Evolutionary conservation across 495 filamentous ascomycete genomes (phyloP).

Genomic region (Penicillium fimorum): DNA sequence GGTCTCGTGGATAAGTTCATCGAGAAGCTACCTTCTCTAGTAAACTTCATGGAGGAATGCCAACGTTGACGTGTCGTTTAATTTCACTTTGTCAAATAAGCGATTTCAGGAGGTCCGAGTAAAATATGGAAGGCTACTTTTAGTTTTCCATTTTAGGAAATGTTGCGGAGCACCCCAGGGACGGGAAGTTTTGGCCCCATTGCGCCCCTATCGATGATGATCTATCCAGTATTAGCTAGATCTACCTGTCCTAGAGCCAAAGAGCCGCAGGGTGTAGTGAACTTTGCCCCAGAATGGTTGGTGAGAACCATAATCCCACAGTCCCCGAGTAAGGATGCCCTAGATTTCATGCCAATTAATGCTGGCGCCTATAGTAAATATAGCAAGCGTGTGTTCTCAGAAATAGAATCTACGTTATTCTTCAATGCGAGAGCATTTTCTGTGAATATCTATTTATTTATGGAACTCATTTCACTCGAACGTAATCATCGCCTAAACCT

Average conservation of each 20-base stretch:
- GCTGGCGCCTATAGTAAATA: not conserved
- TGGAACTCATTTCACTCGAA: not conserved
- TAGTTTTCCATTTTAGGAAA: not conserved
- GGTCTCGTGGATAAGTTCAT: not conserved
- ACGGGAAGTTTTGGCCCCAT: not conserved
- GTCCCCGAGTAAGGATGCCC: no score
- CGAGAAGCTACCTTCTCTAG: not conserved
- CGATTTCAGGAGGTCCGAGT: not conserved
- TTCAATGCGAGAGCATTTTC: not conserved
- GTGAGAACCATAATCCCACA: not conserved
- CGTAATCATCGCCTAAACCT: not conserved
- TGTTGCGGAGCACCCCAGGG: not conserved
- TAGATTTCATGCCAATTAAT: not conserved
- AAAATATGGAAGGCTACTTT: not conserved
- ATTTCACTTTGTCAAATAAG: not conserved
- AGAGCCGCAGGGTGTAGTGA: not conserved
- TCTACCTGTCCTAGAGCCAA: not conserved
- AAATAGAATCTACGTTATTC: not conserved
- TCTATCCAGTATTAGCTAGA: not conserved
- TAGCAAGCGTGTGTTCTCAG: not conserved
- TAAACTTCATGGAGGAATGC: not conserved
- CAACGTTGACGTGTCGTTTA: not conserved
- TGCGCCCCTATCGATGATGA: not conserved
- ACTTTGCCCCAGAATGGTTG: not conserved
- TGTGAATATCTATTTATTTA: not conserved